Percentiles rank a stretch among this genome's conserved stretches.
phyloP scores from a whole-genome alignment of 345 rosid genomes.

The Laguncularia racemosa region DNA sequence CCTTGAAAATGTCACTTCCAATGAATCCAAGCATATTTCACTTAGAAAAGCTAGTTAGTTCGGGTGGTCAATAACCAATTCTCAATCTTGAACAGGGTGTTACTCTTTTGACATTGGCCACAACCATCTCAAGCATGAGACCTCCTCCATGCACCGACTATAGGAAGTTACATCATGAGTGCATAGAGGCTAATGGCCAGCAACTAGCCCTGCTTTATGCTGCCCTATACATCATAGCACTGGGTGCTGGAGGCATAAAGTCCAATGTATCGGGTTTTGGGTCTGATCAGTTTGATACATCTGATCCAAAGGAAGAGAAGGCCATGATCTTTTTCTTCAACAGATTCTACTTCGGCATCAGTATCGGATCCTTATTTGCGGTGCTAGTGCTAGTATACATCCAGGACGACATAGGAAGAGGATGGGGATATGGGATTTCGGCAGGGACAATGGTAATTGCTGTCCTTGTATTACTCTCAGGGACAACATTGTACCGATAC shows the following conservation, averaged over 20 bases:
- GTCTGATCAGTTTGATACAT: slow-evolving; percentile 72
- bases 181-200: slow-evolving; percentile 59
- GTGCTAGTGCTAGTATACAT: slow-evolving; percentile 69
- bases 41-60: too few species aligned
- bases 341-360: slow-evolving; percentile 60
- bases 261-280: slow-evolving; percentile 92
- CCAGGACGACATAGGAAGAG: slow-evolving; percentile 89
- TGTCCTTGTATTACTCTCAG: slow-evolving; percentile 44
- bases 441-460: slow-evolving; percentile 78
- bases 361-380: slow-evolving; percentile 74
- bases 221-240: slow-evolving; percentile 72
- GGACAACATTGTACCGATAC: slow-evolving; percentile 60
- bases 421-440: slow-evolving; percentile 87
- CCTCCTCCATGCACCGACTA: slow-evolving; percentile 66
- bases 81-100: slow-evolving; percentile 42
- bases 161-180: slow-evolving; percentile 45
- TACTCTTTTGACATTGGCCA: slow-evolving; percentile 48
- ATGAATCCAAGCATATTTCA: too few species aligned
- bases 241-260: slow-evolving; percentile 88
- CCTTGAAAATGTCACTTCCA: too few species aligned
- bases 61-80: background rate
- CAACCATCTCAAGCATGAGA: slow-evolving; percentile 66
- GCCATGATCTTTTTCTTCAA: slow-evolving; percentile 75
- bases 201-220: slow-evolving; percentile 68
- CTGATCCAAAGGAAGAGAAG: slow-evolving; percentile 78